A percentile compares a stretch with the other conserved stretches of the same genome.
Evolutionary conservation across 768 basidiomycete species (phyloP).

Genomic region (Obba rivulosa): DNA sequence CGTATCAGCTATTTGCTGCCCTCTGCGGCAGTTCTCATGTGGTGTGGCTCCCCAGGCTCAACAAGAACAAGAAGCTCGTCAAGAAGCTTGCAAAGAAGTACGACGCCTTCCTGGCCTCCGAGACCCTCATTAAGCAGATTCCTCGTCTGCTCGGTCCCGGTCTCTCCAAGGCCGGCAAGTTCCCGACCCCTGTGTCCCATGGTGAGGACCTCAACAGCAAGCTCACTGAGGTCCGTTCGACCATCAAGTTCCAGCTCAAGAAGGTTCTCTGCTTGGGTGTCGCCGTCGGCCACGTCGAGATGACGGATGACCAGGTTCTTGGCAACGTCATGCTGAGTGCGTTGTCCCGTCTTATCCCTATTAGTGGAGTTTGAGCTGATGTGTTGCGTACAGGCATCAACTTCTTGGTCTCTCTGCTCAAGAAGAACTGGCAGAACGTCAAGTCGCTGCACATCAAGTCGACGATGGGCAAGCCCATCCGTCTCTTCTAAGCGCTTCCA

Average conservation of each 20-base stretch:
- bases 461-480: conserved; percentile 98
- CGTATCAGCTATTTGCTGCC: conserved; percentile 13
- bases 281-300: conserved; percentile 95
- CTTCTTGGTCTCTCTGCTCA: conserved; percentile 98
- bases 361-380: conserved; percentile 5
- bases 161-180: conserved; percentile 99
- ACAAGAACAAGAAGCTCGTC: conserved; percentile 99
- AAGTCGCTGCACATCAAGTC: conserved; percentile 98
- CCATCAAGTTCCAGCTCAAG: conserved; percentile 99
- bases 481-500: conserved; percentile 65
- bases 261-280: conserved; percentile 99
- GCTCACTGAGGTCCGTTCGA: conserved; percentile 92
- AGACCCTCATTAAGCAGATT: conserved; percentile 98
- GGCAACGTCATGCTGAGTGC: conserved; percentile 95
- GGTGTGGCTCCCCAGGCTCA: conserved; percentile 53
- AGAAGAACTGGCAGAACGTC: conserved; percentile 99
- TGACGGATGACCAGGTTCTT: conserved; percentile 96
- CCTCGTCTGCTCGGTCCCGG: conserved; percentile 99
- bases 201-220: conserved; percentile 87
- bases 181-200: conserved; percentile 96
- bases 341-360: conserved; percentile 23
- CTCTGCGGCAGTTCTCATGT: not conserved
- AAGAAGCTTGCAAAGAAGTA: conserved; percentile 99
- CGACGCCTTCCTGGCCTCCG: conserved; percentile 97
- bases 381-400: conserved; percentile 70